These are phyloP conservation scores for Clonostachys solani DNA, from an alignment of 2,329 filamentous ascomycete species.

Conservation along the genomic window DNA sequence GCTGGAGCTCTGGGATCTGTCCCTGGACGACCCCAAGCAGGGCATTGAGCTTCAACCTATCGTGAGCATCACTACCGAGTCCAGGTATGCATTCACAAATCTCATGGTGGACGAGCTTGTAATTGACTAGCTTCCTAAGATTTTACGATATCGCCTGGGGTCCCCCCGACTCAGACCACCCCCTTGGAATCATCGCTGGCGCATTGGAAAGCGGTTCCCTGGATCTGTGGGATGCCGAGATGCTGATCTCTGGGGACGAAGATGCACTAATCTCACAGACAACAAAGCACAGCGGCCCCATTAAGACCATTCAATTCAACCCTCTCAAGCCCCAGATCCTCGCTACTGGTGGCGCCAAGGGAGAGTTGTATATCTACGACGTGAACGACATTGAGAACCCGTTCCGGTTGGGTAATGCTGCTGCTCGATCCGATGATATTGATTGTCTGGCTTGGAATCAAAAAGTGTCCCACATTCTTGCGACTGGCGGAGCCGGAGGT, in stretches of 20 bases:
- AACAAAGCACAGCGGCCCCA: constrained; percentile 84
- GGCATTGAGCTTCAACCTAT: constrained; percentile 81
- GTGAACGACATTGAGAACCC: constrained; percentile 85
- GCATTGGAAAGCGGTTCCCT: constrained; percentile 92
- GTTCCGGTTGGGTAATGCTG: constrained; percentile 82
- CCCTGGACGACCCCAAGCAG: constrained; percentile 70
- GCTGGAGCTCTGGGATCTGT: constrained; percentile 93
- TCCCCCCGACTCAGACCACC: constrained; percentile 71
- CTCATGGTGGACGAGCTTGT: too few species aligned
- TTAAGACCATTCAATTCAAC: constrained; percentile 97
- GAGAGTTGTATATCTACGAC: constrained; percentile 95
- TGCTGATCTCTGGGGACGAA: constrained; percentile 47
- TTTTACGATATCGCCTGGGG: constrained; percentile 98
- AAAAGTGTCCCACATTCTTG: constrained; percentile 93
- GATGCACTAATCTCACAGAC: constrained; percentile 84
- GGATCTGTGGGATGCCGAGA: constrained; percentile 86
- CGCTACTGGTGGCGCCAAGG: constrained; percentile 88
- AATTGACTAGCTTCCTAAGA: constrained; percentile 36
- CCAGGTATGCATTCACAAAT: constrained; percentile 55
- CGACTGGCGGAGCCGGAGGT: constrained; percentile 86
- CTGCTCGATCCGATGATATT: constrained; percentile 88
- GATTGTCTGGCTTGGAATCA: constrained; percentile 98
- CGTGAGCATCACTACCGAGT: constrained; percentile 80
- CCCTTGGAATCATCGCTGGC: constrained; percentile 87
- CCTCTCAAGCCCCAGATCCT: constrained; percentile 86